These are phyloP conservation scores for Cordyceps cateniannulata DNA, from an alignment of 2,329 filamentous ascomycete genomes.

Conservation along the genomic window DNA sequence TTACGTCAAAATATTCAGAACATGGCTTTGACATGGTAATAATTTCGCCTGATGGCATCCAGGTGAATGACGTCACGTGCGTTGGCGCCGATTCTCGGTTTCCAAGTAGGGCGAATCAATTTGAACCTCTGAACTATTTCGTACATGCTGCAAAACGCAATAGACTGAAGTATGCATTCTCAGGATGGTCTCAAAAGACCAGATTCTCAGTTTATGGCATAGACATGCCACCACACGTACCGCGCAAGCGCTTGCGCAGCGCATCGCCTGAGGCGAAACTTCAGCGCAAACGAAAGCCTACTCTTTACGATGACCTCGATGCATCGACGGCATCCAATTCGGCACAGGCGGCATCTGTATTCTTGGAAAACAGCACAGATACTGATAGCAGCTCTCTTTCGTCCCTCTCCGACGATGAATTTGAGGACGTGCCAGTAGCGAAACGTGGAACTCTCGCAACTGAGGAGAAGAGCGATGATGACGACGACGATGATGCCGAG, in stretches of 20 bases:
- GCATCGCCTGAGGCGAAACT: constrained; percentile 23
- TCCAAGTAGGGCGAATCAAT: not conserved
- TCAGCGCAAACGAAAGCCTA: constrained; percentile 39
- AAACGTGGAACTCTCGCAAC: constrained; percentile 39
- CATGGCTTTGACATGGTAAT: too few species aligned
- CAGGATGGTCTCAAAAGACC: not conserved
- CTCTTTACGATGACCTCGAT: constrained; percentile 57
- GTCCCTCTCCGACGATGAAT: constrained; percentile 49
- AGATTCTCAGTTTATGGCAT: not conserved
- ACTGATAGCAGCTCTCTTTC: constrained; percentile 44
- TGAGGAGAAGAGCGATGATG: constrained; percentile 26
- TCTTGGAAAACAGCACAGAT: constrained; percentile 37
- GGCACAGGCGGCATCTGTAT: constrained; percentile 34
- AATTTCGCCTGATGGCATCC: not conserved
- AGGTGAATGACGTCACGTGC: constrained; percentile 10
- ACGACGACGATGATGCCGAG: constrained; percentile 51
- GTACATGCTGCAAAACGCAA: not conserved
- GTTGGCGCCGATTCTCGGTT: not conserved
- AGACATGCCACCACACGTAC: constrained; percentile 61
- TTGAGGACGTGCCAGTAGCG: constrained; percentile 59
- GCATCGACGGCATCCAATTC: constrained; percentile 38
- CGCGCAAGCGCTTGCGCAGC: constrained; percentile 57
- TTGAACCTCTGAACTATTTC: not conserved
- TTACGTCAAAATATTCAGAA: too few species aligned
- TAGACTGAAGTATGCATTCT: not conserved